phyloP scores from a whole-genome alignment of 805 yeast species.

The Alloascoidea africana region DNA sequence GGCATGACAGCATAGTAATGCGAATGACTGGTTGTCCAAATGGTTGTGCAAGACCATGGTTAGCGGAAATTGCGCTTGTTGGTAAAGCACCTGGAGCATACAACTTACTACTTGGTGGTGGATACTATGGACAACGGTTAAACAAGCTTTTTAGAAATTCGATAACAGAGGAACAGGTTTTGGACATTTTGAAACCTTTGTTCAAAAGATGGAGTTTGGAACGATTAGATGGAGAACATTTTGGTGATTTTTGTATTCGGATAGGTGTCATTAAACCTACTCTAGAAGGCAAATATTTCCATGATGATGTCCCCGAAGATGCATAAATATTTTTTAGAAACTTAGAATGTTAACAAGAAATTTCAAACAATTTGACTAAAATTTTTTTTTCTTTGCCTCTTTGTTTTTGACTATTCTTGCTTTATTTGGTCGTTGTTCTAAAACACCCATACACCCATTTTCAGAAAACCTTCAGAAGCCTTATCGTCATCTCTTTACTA shows the following conservation, averaged over 20 bases:
- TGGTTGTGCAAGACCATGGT: constrained; percentile 98
- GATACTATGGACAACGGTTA: constrained; percentile 82
- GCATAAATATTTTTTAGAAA: constrained; percentile 19
- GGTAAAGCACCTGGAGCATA: constrained; percentile 93
- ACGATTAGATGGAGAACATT: constrained; percentile 82
- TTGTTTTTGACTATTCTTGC: too few relatives aligned
- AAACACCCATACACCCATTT: too few relatives aligned
- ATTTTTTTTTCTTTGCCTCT: too few relatives aligned
- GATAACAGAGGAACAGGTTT: constrained; percentile 79
- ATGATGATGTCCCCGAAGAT: constrained; percentile 82
- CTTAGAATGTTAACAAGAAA: not conserved
- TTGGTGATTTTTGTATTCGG: constrained; percentile 87
- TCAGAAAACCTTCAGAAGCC: too few relatives aligned
- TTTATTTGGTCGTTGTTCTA: too few relatives aligned
- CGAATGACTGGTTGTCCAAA: constrained; percentile 99
- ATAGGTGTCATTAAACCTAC: constrained; percentile 82
- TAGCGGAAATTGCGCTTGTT: constrained; percentile 89
- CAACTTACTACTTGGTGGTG: constrained; percentile 91
- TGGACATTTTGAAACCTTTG: constrained; percentile 63
- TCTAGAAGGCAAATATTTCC: constrained; percentile 83
- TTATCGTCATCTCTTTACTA: too few relatives aligned
- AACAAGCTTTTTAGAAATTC: constrained; percentile 83
- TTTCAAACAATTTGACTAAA: too few relatives aligned
- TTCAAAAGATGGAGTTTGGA: constrained; percentile 92
- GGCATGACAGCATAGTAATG: constrained; percentile 90